These are phyloP conservation scores for Flammula alnicola DNA, from an alignment of 1,284 basidiomycete genomes.

Conservation along the genomic window DNA sequence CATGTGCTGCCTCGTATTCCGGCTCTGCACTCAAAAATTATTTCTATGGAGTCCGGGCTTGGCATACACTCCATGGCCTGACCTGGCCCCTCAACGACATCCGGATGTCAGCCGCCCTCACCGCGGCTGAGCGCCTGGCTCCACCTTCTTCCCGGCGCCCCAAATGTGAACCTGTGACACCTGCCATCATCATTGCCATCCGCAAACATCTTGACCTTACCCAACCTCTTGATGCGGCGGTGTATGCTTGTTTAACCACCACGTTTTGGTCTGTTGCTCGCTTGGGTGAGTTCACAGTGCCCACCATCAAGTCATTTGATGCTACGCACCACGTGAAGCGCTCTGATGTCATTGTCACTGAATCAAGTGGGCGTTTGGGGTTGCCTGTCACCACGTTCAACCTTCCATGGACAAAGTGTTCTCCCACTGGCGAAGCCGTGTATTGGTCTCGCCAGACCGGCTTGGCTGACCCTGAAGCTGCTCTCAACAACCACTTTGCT, in stretches of 20 bases:
- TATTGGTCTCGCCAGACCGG: constrained; percentile 18
- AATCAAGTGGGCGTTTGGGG: constrained; percentile 18
- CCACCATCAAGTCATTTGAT: constrained; percentile 30
- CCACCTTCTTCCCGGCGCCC: constrained; percentile 25
- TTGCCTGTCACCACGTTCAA: constrained; percentile 26
- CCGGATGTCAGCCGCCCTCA: constrained; percentile 27
- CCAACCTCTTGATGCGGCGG: constrained; percentile 35
- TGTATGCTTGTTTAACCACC: constrained; percentile 37
- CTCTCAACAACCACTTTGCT: constrained; percentile 9
- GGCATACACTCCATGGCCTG: constrained; percentile 40
- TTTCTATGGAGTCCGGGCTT: constrained; percentile 31
- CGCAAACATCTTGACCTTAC: constrained; percentile 20
- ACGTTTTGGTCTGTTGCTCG: constrained; percentile 36
- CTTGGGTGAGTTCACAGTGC: constrained; percentile 41
- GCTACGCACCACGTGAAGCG: constrained; percentile 27
- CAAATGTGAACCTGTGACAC: constrained; percentile 29
- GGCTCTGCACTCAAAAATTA: constrained; percentile 11
- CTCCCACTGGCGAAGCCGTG: constrained; percentile 24
- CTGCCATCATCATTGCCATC: constrained; percentile 22
- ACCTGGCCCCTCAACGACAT: constrained; percentile 29
- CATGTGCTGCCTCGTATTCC: too few relatives aligned
- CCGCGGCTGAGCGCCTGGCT: constrained; percentile 23
- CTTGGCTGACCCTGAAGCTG: constrained; percentile 10
- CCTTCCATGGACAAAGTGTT: constrained; percentile 37
- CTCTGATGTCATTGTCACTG: constrained; percentile 11